Percentiles rank a stretch among this genome's conserved stretches.
phyloP scores from a whole-genome alignment of 495 filamentous ascomycete species.

The Annulohypoxylon maeteangense region DNA sequence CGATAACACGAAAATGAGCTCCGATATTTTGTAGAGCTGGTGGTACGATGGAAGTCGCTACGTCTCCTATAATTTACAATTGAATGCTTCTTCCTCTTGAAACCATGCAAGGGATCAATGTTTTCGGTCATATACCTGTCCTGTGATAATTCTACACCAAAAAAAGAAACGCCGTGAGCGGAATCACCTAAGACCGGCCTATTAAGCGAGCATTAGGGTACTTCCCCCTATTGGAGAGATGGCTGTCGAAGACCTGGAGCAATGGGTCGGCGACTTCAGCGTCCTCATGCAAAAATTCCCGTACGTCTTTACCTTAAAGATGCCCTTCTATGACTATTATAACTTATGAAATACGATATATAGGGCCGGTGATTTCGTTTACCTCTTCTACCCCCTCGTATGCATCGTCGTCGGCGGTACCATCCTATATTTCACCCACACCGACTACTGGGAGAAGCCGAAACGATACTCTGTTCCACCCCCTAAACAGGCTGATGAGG shows the following conservation, averaged over 20 bases:
- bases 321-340: background rate
- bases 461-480: slow-evolving; percentile 53
- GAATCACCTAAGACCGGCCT: slow-evolving; percentile 18
- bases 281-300: slow-evolving; percentile 40
- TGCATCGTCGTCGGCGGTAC: slow-evolving; percentile 45
- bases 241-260: slow-evolving; percentile 39
- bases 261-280: slow-evolving; percentile 37
- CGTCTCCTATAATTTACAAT: slow-evolving; percentile 22
- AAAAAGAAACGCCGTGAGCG: background rate
- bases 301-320: slow-evolving; percentile 27
- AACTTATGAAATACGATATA: slow-evolving; percentile 1
- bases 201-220: slow-evolving; percentile 9
- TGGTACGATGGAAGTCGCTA: slow-evolving; percentile 32
- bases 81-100: slow-evolving; percentile 4
- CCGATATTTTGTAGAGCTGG: slow-evolving; percentile 1
- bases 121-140: background rate
- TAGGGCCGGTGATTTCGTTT: slow-evolving; percentile 32
- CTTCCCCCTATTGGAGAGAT: slow-evolving; percentile 13
- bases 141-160: background rate
- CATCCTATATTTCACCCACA: slow-evolving; percentile 45
- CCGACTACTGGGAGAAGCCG: slow-evolving; percentile 46
- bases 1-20: slow-evolving; percentile 24
- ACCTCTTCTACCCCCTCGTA: slow-evolving; percentile 21
- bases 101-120: slow-evolving; percentile 20
- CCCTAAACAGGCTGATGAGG: slow-evolving; percentile 57